phyloP scores from a whole-genome alignment of 1,139 yeast species.

The Geotrichum klebahnii region DNA sequence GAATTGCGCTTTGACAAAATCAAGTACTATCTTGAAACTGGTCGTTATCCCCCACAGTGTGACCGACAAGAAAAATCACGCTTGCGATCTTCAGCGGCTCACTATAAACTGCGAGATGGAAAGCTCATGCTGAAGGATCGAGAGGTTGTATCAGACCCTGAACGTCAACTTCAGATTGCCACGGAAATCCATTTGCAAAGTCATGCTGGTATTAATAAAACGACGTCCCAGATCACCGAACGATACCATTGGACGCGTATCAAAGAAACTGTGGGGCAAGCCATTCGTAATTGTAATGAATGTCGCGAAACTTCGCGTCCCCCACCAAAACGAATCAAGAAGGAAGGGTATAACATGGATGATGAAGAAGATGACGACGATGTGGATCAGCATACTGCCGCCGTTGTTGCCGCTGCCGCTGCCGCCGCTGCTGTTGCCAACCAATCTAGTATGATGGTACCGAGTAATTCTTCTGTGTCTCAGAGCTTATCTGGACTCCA shows the following conservation, averaged over 20 bases:
- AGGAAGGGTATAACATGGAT: constrained; percentile 23
- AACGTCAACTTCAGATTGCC: constrained; percentile 69
- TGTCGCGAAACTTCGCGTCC: constrained; percentile 52
- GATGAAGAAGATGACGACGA: constrained; percentile 13
- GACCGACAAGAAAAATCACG: constrained; percentile 85
- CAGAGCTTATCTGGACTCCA: not conserved
- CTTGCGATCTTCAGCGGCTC: constrained; percentile 74
- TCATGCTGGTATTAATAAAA: constrained; percentile 86
- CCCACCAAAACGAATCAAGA: constrained; percentile 24
- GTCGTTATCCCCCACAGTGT: constrained; percentile 77
- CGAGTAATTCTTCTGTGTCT: not conserved
- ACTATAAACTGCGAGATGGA: constrained; percentile 67
- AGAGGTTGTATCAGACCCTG: constrained; percentile 76
- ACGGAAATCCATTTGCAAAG: constrained; percentile 59
- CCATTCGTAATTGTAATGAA: constrained; percentile 68
- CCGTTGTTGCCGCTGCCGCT: constrained; percentile 28
- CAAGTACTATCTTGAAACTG: constrained; percentile 72
- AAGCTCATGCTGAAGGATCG: constrained; percentile 71
- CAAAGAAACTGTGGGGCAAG: constrained; percentile 79
- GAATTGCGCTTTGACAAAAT: constrained; percentile 72
- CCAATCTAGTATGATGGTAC: constrained; percentile 1
- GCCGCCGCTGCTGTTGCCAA: constrained; percentile 27
- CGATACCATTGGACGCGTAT: constrained; percentile 88
- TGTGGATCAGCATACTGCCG: constrained; percentile 20
- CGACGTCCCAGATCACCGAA: constrained; percentile 72